These are phyloP conservation scores for Fusarium proliferatum DNA, from an alignment of 2,329 filamentous ascomycete genomes.

Conservation along the genomic window DNA sequence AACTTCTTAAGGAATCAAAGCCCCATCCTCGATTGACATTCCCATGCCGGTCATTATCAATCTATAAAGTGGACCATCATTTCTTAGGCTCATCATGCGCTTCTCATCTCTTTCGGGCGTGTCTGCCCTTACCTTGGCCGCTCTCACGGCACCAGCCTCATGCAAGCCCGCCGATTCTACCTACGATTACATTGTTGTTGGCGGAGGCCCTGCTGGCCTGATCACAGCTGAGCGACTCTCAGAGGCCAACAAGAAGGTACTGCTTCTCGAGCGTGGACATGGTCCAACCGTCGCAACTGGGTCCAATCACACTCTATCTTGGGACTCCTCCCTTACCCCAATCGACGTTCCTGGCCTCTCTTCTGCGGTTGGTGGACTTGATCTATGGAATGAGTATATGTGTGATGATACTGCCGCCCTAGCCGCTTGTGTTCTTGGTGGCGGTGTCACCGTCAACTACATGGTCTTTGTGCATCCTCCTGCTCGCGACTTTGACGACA, in stretches of 20 bases:
- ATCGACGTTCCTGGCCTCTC: conserved; percentile 72
- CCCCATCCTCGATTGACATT: not conserved
- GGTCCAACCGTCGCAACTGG: conserved; percentile 72
- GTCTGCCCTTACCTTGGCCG: not conserved
- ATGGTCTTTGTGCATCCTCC: conserved; percentile 76
- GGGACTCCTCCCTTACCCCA: conserved; percentile 72
- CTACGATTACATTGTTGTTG: conserved; percentile 45
- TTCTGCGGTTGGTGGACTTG: conserved; percentile 71
- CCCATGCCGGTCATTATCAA: not conserved
- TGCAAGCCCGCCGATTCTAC: not conserved
- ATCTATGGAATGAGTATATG: conserved; percentile 65
- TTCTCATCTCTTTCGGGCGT: conserved; percentile 5
- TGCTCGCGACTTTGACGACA: conserved; percentile 69
- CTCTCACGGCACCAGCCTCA: not conserved
- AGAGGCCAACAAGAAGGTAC: conserved; percentile 71
- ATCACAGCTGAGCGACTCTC: conserved; percentile 59
- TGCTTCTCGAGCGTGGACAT: conserved; percentile 69
- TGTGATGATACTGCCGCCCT: conserved; percentile 46
- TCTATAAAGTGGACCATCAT: not conserved
- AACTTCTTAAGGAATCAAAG: not conserved
- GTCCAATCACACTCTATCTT: conserved; percentile 68
- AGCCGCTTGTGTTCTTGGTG: conserved; percentile 73
- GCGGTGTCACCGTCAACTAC: conserved; percentile 73
- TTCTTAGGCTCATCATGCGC: not conserved
- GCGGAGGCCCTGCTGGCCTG: conserved; percentile 40